These are phyloP conservation scores for Solanum chaucha DNA, from an alignment of 257 asterid species.

Conservation along the genomic window DNA sequence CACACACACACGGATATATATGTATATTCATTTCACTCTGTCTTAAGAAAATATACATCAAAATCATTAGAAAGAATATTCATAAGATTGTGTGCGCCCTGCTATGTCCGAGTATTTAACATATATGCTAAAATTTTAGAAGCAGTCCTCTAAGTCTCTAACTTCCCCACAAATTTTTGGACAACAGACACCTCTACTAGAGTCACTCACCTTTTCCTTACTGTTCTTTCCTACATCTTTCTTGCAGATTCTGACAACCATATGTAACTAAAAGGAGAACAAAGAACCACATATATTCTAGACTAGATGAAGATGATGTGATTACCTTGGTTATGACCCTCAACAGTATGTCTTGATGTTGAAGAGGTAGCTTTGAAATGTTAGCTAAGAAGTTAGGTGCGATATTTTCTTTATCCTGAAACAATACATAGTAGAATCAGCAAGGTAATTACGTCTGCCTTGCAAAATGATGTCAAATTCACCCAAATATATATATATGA, in stretches of 20 bases:
- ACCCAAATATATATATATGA: background rate
- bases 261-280: background rate
- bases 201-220: background rate
- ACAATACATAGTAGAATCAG: background rate
- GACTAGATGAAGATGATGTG: conserved; percentile 2
- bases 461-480: background rate
- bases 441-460: background rate
- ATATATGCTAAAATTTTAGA: background rate
- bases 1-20: background rate
- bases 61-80: background rate
- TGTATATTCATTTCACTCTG: background rate
- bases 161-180: background rate
- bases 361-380: conserved; percentile 73
- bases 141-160: background rate
- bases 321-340: conserved; percentile 69
- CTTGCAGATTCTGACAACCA: background rate
- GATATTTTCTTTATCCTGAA: conserved; percentile 70
- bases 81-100: background rate
- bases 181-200: background rate
- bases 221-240: background rate
- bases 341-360: conserved; percentile 80
- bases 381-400: conserved; percentile 54
- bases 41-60: background rate
- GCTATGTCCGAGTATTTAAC: background rate
- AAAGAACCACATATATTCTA: background rate